Percentiles rank a stretch among this genome's conserved stretches.
Evolutionary conservation across 2,329 filamentous ascomycete species (phyloP).

Genomic region (Alternaria novae-zelandiae): DNA sequence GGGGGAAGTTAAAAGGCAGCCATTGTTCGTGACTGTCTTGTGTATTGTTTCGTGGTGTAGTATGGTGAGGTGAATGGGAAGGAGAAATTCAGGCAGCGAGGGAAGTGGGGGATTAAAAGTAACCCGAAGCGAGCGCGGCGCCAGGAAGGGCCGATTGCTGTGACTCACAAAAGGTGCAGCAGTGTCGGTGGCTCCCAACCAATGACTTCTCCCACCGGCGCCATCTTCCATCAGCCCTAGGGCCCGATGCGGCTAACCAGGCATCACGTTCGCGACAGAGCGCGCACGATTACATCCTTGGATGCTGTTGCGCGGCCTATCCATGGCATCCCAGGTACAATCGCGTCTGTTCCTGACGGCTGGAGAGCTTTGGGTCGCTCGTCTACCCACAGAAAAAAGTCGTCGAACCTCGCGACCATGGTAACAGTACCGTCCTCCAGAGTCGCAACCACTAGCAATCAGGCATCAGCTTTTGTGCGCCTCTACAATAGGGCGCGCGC

Average conservation of each 20-base stretch:
- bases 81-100: constrained; percentile 42
- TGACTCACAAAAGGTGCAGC: constrained; percentile 29
- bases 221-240: constrained; percentile 23
- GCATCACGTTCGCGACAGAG: constrained; percentile 4
- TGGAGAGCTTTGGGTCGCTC: not conserved
- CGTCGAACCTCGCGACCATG: not conserved
- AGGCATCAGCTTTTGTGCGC: constrained; percentile 30
- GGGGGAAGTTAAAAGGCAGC: constrained; percentile 47
- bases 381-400: not conserved
- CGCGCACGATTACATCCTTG: not conserved
- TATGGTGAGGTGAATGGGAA: constrained; percentile 27
- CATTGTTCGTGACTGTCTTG: constrained; percentile 47
- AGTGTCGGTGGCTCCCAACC: constrained; percentile 12
- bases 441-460: not conserved
- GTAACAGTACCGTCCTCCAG: not conserved
- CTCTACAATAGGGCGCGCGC: constrained; percentile 35
- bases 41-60: constrained; percentile 26
- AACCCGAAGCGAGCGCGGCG: constrained; percentile 25
- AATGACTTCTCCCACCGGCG: constrained; percentile 9
- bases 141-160: constrained; percentile 15
- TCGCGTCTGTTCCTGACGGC: not conserved
- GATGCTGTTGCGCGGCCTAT: not conserved
- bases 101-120: constrained; percentile 35
- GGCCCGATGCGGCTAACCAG: not conserved
- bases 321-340: not conserved